These are phyloP conservation scores for Stromatinia cepivora DNA, from an alignment of 2,329 filamentous ascomycete genomes.

Conservation along the genomic window DNA sequence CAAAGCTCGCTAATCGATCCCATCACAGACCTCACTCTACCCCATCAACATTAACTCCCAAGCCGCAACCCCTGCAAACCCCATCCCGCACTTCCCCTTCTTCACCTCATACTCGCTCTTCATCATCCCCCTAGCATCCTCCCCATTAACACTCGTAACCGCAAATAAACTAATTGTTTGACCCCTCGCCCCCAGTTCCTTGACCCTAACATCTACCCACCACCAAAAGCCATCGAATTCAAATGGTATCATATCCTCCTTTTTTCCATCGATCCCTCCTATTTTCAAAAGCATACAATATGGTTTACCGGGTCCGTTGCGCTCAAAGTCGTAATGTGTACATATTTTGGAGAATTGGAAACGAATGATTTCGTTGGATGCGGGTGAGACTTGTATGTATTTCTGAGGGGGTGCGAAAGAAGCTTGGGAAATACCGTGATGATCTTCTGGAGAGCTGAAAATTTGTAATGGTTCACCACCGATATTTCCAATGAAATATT, in stretches of 20 bases:
- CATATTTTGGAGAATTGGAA: constrained; percentile 83
- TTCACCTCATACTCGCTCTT: constrained; percentile 36
- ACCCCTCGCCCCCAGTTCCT: constrained; percentile 66
- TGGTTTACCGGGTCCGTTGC: constrained; percentile 63
- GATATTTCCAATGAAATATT: constrained; percentile 69
- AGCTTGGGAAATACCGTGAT: constrained; percentile 54
- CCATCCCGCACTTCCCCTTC: constrained; percentile 39
- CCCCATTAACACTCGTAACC: constrained; percentile 52
- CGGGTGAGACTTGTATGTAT: constrained; percentile 55
- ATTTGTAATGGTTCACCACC: constrained; percentile 50
- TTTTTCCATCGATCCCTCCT: constrained; percentile 64
- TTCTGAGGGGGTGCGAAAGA: constrained; percentile 62
- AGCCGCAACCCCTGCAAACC: constrained; percentile 36
- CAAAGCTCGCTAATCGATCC: background rate
- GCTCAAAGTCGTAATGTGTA: constrained; percentile 77
- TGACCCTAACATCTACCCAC: constrained; percentile 73
- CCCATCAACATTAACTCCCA: constrained; percentile 34
- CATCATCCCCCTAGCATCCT: constrained; percentile 38
- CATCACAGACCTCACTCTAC: too few species aligned
- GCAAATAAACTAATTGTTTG: constrained; percentile 66
- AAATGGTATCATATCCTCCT: constrained; percentile 69
- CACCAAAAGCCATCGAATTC: constrained; percentile 77
- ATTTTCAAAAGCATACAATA: constrained; percentile 71
- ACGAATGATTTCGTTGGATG: constrained; percentile 60
- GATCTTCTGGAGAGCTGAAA: constrained; percentile 46